Percentiles rank a stretch among this genome's conserved stretches.
Conservation (phyloP, 2,329 filamentous ascomycete species). For the Paecilomyces formosus region DNA sequence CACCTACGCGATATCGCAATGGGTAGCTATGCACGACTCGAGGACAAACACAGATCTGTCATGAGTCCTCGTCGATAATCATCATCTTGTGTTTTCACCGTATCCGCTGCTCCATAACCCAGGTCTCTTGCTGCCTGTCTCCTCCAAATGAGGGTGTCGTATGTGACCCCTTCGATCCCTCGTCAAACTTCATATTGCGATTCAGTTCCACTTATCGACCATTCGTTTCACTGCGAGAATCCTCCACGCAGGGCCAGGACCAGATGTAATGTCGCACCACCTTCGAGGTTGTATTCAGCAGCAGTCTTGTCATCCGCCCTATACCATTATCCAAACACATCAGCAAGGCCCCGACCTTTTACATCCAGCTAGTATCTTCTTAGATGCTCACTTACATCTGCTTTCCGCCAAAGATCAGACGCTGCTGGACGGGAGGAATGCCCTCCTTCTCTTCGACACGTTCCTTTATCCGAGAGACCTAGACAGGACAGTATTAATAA, state of each 20-base stretch:
- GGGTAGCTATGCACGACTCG: not conserved
- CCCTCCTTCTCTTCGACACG: slow-evolving; percentile 99
- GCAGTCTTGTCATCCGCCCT: slow-evolving; percentile 96
- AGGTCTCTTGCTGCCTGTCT: not conserved
- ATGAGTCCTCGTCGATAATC: not conserved
- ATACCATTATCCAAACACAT: not conserved
- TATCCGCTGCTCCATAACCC: not conserved
- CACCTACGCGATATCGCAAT: not conserved
- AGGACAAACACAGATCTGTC: not conserved
- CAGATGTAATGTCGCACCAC: slow-evolving; percentile 87
- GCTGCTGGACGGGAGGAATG: slow-evolving; percentile 93
- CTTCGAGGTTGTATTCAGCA: slow-evolving; percentile 80
- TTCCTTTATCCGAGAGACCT: slow-evolving; percentile 97
- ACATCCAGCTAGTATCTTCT: not conserved
- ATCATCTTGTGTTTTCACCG: not conserved
- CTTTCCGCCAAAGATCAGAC: slow-evolving; percentile 93
- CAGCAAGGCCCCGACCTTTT: not conserved
- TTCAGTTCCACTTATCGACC: not conserved
- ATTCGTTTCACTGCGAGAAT: slow-evolving; percentile 7
- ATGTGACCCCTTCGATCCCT: not conserved
- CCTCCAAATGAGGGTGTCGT: not conserved
- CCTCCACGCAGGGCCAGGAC: slow-evolving; percentile 91
- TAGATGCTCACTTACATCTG: slow-evolving; percentile 67
- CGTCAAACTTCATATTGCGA: not conserved
- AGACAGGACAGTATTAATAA: not conserved